phyloP scores from a whole-genome alignment of 2,329 filamentous ascomycete species.

The Diaporthe sp. region DNA sequence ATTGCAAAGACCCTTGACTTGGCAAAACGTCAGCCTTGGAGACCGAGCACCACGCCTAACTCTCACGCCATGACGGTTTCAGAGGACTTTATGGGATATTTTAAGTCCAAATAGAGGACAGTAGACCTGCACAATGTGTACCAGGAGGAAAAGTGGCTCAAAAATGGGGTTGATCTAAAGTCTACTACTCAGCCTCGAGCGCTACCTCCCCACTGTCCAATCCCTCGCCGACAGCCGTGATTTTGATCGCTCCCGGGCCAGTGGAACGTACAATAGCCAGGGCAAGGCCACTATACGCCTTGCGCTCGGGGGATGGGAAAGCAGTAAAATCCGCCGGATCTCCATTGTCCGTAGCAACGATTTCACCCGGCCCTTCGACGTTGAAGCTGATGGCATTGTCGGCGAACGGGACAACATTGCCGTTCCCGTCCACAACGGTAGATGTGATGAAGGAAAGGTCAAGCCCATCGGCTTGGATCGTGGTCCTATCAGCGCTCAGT shows the following conservation, averaged over 20 bases:
- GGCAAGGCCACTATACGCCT: conserved; percentile 57
- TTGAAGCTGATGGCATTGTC: conserved; percentile 59
- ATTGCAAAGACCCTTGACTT: not conserved
- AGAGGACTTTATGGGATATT: not conserved
- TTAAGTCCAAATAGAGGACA: too few relatives aligned
- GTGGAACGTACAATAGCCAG: conserved; percentile 55
- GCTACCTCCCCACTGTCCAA: conserved; percentile 1
- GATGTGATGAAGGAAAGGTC: conserved; percentile 63
- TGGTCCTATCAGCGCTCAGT: conserved; percentile 56
- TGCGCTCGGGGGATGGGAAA: conserved; percentile 56
- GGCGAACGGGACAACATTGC: conserved; percentile 59
- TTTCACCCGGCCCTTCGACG: conserved; percentile 57
- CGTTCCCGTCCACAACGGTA: conserved; percentile 58
- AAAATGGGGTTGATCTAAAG: not conserved
- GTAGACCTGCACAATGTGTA: too few relatives aligned
- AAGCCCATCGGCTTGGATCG: conserved; percentile 56
- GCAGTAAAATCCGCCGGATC: conserved; percentile 59
- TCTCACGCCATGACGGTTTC: not conserved
- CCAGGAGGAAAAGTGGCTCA: not conserved
- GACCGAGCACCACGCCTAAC: rapidly evolving
- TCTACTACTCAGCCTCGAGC: conserved; percentile 13
- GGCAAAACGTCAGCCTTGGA: not conserved
- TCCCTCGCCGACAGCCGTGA: conserved; percentile 4
- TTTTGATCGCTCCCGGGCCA: conserved; percentile 37
- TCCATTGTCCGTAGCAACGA: conserved; percentile 66